Percentiles rank a stretch among this genome's conserved stretches.
Evolutionary conservation across 495 filamentous ascomycete species (phyloP).

Genomic region (Xylona heveae): DNA sequence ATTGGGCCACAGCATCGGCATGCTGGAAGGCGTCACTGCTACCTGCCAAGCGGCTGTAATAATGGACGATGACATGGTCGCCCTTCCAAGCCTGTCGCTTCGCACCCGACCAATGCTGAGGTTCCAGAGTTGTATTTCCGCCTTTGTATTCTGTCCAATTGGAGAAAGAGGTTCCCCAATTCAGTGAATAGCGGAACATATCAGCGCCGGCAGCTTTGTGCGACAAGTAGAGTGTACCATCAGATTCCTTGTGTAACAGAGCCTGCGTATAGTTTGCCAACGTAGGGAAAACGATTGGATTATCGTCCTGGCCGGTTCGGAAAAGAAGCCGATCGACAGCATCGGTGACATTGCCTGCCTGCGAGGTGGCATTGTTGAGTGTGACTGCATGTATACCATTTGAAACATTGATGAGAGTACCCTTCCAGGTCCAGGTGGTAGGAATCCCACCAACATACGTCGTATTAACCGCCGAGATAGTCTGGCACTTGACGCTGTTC

Average conservation of each 20-base stretch:
- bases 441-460: conserved; percentile 27
- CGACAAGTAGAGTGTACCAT: conserved; percentile 9
- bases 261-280: conserved; percentile 13
- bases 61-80: conserved; percentile 32
- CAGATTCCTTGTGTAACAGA: conserved; percentile 7
- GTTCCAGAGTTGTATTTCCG: conserved; percentile 1
- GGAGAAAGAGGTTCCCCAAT: conserved; percentile 10
- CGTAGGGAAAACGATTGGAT: conserved; percentile 23
- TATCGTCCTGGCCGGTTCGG: conserved; percentile 31
- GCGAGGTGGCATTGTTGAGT: conserved; percentile 29
- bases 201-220: conserved; percentile 18
- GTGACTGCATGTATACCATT: conserved; percentile 46
- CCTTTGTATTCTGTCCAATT: conserved; percentile 4
- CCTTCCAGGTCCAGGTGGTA: conserved; percentile 30
- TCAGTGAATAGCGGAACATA: conserved; percentile 15
- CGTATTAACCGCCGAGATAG: conserved; percentile 8
- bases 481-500: conserved; percentile 22
- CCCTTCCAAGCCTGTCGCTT: conserved; percentile 39
- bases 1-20: conserved; percentile 11
- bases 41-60: conserved; percentile 14
- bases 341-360: conserved; percentile 19
- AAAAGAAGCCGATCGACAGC: conserved; percentile 33
- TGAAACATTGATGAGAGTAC: conserved; percentile 32
- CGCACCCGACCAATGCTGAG: conserved; percentile 33
- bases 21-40: conserved; percentile 16